Conservation (phyloP, 441 rosid species). For the Pelargonium myrrhifolium region DNA sequence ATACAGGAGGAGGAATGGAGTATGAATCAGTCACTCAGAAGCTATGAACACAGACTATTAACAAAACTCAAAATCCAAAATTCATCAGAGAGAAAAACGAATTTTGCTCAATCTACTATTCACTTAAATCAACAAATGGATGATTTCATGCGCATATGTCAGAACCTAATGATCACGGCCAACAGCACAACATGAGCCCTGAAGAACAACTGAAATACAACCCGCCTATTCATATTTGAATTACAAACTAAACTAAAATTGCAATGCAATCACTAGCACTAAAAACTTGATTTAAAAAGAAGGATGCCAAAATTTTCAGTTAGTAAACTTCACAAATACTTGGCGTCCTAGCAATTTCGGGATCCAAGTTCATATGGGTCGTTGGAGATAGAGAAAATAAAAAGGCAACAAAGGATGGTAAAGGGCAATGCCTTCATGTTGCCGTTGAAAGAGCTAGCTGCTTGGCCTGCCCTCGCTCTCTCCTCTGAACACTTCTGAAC, state of each 20-base stretch:
- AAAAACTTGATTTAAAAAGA: not conserved
- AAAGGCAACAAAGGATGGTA: not conserved
- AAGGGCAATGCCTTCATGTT: constrained; percentile 51
- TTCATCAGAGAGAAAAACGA: not conserved
- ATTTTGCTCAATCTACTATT: not conserved
- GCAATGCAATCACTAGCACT: not conserved
- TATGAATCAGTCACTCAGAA: not conserved
- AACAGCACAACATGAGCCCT: not conserved
- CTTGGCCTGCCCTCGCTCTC: constrained; percentile 58
- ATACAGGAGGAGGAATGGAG: not conserved
- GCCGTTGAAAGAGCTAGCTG: constrained; percentile 56
- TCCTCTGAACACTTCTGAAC: not conserved
- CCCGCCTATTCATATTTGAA: not conserved
- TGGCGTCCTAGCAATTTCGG: constrained; percentile 14
- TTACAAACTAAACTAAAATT: constrained; percentile 5
- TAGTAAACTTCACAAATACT: constrained; percentile 30
- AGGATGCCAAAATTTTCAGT: not conserved
- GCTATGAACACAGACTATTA: not conserved
- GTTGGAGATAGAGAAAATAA: not conserved
- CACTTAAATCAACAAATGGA: not conserved
- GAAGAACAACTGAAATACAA: not conserved
- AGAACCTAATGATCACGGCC: not conserved
- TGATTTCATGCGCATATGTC: not conserved
- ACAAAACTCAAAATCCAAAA: not conserved
- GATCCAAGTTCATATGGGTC: not conserved